These are phyloP conservation scores for Pilaira anomala DNA, from an alignment of 192 early-diverging fungal genomes.

Conservation along the genomic window DNA sequence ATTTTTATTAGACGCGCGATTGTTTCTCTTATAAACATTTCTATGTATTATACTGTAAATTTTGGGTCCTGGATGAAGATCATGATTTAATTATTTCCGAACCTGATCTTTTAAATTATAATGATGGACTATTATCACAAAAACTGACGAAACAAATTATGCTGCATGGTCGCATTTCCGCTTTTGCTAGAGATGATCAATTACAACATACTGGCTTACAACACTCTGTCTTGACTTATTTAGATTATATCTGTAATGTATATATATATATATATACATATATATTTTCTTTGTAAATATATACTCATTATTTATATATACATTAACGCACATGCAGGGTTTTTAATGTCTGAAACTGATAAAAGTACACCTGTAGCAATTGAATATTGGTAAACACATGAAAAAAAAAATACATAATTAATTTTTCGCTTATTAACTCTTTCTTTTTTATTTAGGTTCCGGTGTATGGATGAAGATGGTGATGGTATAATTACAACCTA, in stretches of 20 bases:
- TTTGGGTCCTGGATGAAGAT: constrained; percentile 91
- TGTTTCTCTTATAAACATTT: constrained; percentile 97
- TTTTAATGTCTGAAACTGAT: constrained; percentile 37
- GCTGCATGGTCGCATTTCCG: constrained; percentile 49
- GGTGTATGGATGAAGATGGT: constrained; percentile 87
- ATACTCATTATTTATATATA: not conserved
- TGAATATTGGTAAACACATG: constrained; percentile 35
- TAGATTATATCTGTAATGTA: constrained; percentile 41
- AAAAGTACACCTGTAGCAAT: constrained; percentile 33
- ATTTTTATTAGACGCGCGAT: constrained; percentile 64
- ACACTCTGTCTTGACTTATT: constrained; percentile 24
- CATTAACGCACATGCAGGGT: too few relatives aligned
- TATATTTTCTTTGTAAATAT: constrained; percentile 2
- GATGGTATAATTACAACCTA: constrained; percentile 84
- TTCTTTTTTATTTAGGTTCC: constrained; percentile 73
- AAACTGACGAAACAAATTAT: constrained; percentile 73
- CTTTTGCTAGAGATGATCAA: constrained; percentile 23
- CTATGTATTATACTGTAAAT: constrained; percentile 97
- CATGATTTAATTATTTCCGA: constrained; percentile 78
- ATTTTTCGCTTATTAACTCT: not conserved
- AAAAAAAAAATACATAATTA: not conserved
- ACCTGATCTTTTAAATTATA: constrained; percentile 70
- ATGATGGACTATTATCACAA: constrained; percentile 63
- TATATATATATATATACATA: not conserved
- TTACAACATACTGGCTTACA: not conserved